These are phyloP conservation scores for Globisporangium radiosum DNA, from an alignment of 352 stramenopile species.

Conservation along the genomic window DNA sequence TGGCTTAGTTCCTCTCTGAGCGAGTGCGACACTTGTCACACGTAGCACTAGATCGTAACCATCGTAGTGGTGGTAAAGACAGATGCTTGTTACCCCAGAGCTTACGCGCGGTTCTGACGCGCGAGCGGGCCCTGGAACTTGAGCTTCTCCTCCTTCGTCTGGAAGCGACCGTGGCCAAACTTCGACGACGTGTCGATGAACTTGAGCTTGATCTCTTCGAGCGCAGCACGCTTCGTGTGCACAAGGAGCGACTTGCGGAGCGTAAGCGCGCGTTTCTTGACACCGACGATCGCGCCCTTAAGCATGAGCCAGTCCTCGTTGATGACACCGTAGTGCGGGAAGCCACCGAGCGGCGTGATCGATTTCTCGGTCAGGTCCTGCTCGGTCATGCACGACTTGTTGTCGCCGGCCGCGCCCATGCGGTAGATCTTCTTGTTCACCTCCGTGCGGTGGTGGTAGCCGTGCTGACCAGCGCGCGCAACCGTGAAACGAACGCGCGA, in stretches of 20 bases:
- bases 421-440: constrained; percentile 99
- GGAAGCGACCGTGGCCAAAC: constrained; percentile 99
- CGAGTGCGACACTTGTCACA: not conserved
- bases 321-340: constrained; percentile 99
- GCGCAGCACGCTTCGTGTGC: constrained; percentile 95
- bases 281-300: constrained; percentile 97
- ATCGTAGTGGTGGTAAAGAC: not conserved
- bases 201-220: constrained; percentile 96
- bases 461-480: constrained; percentile 98
- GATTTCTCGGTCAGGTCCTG: constrained; percentile 99
- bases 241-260: constrained; percentile 98
- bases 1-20: constrained; percentile 10
- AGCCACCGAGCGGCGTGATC: constrained; percentile 99
- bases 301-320: constrained; percentile 99
- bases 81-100: not conserved
- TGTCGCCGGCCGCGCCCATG: constrained; percentile 90
- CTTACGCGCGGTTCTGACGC: constrained; percentile 85
- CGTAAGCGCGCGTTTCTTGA: constrained; percentile 98
- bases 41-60: constrained; percentile 7
- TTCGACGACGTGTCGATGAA: constrained; percentile 98
- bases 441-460: constrained; percentile 99
- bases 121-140: constrained; percentile 98
- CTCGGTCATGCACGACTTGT: constrained; percentile 96
- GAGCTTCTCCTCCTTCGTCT: constrained; percentile 99
- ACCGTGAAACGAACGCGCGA: constrained; percentile 97